phyloP scores from a whole-genome alignment of 2,329 filamentous ascomycete genomes.

The Trichoderma breve region DNA sequence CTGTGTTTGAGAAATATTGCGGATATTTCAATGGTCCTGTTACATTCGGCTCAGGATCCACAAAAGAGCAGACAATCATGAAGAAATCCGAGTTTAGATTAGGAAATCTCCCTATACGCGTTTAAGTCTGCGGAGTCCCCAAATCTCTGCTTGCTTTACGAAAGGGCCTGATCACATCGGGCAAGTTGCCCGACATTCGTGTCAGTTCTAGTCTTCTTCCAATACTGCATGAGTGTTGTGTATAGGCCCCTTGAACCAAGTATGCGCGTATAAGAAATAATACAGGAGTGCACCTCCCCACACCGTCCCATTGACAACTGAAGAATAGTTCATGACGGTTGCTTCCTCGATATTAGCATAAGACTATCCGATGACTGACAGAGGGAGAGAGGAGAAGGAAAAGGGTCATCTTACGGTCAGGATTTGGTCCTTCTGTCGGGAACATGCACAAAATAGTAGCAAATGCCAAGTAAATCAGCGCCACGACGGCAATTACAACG shows the following conservation, averaged over 20 bases:
- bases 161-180: background rate
- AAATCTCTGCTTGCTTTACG: background rate
- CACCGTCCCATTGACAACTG: background rate
- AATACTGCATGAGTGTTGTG: background rate
- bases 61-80: background rate
- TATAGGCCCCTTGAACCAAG: background rate
- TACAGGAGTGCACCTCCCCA: conserved; percentile 1
- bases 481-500: background rate
- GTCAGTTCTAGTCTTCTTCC: background rate
- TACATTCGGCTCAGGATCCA: background rate
- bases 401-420: background rate
- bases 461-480: background rate
- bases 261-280: background rate
- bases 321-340: conserved; percentile 1
- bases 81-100: background rate
- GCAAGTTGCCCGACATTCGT: background rate
- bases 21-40: too few species aligned
- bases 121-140: background rate
- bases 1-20: background rate
- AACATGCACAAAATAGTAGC: conserved; percentile 3
- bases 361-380: too few species aligned
- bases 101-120: background rate
- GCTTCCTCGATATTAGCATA: background rate
- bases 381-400: background rate
- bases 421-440: conserved; percentile 5